Evolutionary conservation across 2,329 filamentous ascomycete genomes (phyloP).

Genomic region (Knufia petricola): DNA sequence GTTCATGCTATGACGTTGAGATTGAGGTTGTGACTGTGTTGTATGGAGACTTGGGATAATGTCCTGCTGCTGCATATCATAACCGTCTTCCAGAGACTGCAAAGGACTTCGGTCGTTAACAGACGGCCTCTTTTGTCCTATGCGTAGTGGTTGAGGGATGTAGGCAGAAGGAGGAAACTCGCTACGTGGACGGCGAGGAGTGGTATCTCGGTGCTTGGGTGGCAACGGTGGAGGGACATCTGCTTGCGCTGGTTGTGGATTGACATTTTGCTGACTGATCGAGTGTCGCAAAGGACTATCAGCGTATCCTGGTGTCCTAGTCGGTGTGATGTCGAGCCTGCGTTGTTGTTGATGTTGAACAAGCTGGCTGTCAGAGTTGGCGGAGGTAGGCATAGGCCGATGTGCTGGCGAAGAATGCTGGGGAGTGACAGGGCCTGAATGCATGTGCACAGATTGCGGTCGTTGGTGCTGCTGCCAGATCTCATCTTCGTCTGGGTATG

Average conservation of each 20-base stretch:
- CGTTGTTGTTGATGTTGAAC: constrained; percentile 8
- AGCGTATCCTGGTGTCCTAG: constrained; percentile 21
- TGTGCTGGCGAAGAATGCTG: constrained; percentile 7
- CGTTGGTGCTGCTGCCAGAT: constrained; percentile 4
- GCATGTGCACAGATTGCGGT: constrained; percentile 6
- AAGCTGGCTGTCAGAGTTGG: constrained; percentile 10
- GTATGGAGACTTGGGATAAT: not conserved
- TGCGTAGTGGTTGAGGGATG: constrained; percentile 9
- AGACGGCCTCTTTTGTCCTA: constrained; percentile 13
- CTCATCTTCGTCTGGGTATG: constrained; percentile 2
- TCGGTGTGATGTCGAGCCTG: constrained; percentile 11
- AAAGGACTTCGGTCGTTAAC: constrained; percentile 21
- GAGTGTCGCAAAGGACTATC: constrained; percentile 26
- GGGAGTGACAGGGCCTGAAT: constrained; percentile 4
- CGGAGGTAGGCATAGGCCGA: constrained; percentile 12
- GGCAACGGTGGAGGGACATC: constrained; percentile 11
- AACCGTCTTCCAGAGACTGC: constrained; percentile 21
- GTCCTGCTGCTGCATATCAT: constrained; percentile 10
- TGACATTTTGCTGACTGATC: constrained; percentile 22
- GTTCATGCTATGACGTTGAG: constrained; percentile 4
- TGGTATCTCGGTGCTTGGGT: constrained; percentile 8
- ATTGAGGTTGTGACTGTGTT: not conserved
- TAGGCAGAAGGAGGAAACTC: constrained; percentile 7
- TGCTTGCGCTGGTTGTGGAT: constrained; percentile 12
- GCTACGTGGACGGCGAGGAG: constrained; percentile 13